A percentile compares a stretch with the other conserved stretches of the same genome.
Conservation (phyloP, 192 early-diverging fungal genomes). For the Rhizophagus prolifer region DNA sequence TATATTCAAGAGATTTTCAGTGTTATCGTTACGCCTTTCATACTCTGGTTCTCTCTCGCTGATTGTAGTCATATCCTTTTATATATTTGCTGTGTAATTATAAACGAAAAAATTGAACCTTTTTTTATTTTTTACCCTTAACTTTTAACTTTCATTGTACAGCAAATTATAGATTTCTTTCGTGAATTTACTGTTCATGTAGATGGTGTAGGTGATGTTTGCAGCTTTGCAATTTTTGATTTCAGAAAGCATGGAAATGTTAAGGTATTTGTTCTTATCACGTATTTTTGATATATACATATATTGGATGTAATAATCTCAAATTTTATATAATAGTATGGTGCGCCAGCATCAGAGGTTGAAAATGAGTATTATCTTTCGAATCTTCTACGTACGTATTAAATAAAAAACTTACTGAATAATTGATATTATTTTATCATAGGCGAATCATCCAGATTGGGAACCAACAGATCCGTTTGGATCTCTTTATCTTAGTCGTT, state of each 20-base stretch:
- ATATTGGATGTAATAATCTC: too few relatives aligned
- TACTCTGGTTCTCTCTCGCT: constrained; percentile 79
- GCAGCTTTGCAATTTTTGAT: constrained; percentile 96
- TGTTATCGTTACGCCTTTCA: constrained; percentile 78
- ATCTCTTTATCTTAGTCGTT: constrained; percentile 74
- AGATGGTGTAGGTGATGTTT: constrained; percentile 90
- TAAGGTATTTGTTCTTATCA: constrained; percentile 42
- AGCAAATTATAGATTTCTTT: constrained; percentile 88
- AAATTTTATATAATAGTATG: constrained; percentile 50
- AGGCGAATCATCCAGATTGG: constrained; percentile 92
- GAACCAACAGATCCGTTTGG: constrained; percentile 77
- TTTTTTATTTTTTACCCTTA: neutral
- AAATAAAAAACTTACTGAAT: neutral
- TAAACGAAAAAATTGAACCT: too few relatives aligned
- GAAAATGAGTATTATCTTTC: constrained; percentile 64
- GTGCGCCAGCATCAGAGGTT: constrained; percentile 59
- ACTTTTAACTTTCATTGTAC: neutral
- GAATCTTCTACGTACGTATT: constrained; percentile 37
- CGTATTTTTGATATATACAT: neutral
- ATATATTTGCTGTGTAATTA: neutral
- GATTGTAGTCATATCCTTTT: constrained; percentile 57
- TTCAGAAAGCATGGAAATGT: constrained; percentile 88
- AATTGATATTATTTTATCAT: neutral
- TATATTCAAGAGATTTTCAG: constrained; percentile 82
- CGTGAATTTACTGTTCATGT: constrained; percentile 92